Evolutionary conservation across 2,329 filamentous ascomycete genomes (phyloP).

Genomic region (Claviceps digitariae): DNA sequence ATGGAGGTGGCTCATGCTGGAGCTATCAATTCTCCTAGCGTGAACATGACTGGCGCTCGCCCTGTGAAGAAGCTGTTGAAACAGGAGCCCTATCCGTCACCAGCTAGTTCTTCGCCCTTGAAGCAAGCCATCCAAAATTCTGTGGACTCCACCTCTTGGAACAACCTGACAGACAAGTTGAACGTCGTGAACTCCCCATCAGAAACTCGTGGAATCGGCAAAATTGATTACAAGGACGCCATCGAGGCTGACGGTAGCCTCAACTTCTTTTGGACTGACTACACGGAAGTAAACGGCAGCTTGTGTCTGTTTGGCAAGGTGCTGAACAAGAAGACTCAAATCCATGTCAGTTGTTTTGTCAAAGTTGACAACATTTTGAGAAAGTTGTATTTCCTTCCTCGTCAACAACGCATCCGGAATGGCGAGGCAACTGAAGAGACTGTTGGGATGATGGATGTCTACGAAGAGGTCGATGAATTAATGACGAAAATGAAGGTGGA

Average conservation of each 20-base stretch:
- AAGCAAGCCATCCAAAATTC: constrained; percentile 37
- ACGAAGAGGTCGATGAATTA: constrained; percentile 72
- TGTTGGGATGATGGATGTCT: constrained; percentile 79
- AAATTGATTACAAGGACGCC: constrained; percentile 72
- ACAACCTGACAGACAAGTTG: constrained; percentile 68
- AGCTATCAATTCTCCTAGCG: constrained; percentile 51
- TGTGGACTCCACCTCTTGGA: constrained; percentile 79
- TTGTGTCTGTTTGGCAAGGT: constrained; percentile 95
- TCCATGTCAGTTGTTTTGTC: constrained; percentile 82
- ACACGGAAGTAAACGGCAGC: constrained; percentile 80
- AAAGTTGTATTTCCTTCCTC: constrained; percentile 86
- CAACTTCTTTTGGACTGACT: constrained; percentile 95
- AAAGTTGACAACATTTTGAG: constrained; percentile 90
- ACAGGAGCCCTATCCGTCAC: constrained; percentile 51
- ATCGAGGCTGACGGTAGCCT: constrained; percentile 87
- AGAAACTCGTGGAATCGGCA: constrained; percentile 55
- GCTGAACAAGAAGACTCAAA: constrained; percentile 67
- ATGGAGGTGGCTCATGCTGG: constrained; percentile 78
- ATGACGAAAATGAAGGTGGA: constrained; percentile 79
- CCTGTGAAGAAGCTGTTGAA: constrained; percentile 59
- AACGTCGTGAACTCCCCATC: constrained; percentile 70
- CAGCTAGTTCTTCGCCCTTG: constrained; percentile 62
- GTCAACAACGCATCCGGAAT: constrained; percentile 42
- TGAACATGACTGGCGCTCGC: constrained; percentile 76
- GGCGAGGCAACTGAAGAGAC: constrained; percentile 62